Evolutionary conservation across 768 basidiomycete genomes (phyloP).

Genomic region (Auricularia heimuer): DNA sequence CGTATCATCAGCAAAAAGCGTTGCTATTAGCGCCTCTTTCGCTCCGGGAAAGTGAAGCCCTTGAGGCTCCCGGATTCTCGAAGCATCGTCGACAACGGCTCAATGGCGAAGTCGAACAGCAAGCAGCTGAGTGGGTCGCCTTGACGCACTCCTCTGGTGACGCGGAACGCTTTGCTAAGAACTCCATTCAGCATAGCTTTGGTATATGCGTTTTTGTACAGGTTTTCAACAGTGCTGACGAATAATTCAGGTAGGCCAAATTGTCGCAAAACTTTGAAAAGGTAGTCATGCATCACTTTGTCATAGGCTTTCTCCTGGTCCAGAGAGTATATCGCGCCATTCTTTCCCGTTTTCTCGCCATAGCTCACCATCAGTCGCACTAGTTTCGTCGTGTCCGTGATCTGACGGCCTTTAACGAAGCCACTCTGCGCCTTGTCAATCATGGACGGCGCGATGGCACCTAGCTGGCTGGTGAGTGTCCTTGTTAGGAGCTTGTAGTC

Average conservation of each 20-base stretch:
- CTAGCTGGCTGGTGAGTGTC: slow-evolving; percentile 14
- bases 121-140: slow-evolving; percentile 32
- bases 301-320: too few relatives aligned
- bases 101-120: slow-evolving; percentile 12
- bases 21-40: slow-evolving; percentile 6
- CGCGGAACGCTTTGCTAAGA: slow-evolving; percentile 15
- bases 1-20: slow-evolving; percentile 30
- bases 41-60: slow-evolving; percentile 14
- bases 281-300: too few relatives aligned
- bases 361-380: too few relatives aligned
- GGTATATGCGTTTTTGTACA: slow-evolving; percentile 23
- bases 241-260: neutral
- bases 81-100: slow-evolving; percentile 24
- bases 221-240: slow-evolving; percentile 18
- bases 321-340: too few relatives aligned
- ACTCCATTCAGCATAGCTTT: slow-evolving; percentile 26
- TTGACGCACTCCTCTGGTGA: slow-evolving; percentile 25
- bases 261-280: too few relatives aligned
- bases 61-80: slow-evolving; percentile 14
- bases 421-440: slow-evolving; percentile 31
- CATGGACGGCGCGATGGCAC: slow-evolving; percentile 4
- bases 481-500: slow-evolving; percentile 27
- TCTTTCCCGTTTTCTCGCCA: too few relatives aligned
- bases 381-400: slow-evolving; percentile 22
- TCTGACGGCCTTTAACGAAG: slow-evolving; percentile 23